These are phyloP conservation scores for Populus deltoides DNA, from an alignment of 345 rosid species.

Conservation along the genomic window DNA sequence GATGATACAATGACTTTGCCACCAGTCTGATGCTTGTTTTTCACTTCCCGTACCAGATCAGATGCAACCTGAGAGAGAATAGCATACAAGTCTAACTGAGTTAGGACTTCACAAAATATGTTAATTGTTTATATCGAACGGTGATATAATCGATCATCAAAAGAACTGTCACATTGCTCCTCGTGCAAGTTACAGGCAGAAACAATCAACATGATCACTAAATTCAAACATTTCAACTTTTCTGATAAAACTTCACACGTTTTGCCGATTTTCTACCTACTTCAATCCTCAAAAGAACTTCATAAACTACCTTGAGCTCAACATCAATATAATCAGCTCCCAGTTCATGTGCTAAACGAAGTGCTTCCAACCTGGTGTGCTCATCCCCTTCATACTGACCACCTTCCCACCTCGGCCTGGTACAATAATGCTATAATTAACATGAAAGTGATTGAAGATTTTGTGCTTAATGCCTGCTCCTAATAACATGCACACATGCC, in stretches of 20 bases:
- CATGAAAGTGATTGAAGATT: neutral
- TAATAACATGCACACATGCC: neutral
- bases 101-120: neutral
- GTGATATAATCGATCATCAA: neutral
- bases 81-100: slow-evolving; percentile 11
- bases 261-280: neutral
- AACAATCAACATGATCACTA: neutral
- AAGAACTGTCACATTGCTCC: neutral
- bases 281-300: neutral
- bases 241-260: neutral
- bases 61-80: slow-evolving; percentile 44
- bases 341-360: slow-evolving; percentile 39
- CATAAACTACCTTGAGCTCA: slow-evolving; percentile 48
- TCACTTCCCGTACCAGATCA: slow-evolving; percentile 28
- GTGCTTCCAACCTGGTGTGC: slow-evolving; percentile 33
- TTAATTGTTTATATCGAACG: neutral
- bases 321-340: slow-evolving; percentile 60
- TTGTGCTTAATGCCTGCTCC: neutral
- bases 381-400: slow-evolving; percentile 55
- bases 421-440: neutral
- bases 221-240: neutral
- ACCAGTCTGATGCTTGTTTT: slow-evolving; percentile 14
- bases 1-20: slow-evolving; percentile 47
- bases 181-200: neutral
- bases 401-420: slow-evolving; percentile 54